phyloP scores from a whole-genome alignment of 768 basidiomycete genomes.

The Boletus insuetus region DNA sequence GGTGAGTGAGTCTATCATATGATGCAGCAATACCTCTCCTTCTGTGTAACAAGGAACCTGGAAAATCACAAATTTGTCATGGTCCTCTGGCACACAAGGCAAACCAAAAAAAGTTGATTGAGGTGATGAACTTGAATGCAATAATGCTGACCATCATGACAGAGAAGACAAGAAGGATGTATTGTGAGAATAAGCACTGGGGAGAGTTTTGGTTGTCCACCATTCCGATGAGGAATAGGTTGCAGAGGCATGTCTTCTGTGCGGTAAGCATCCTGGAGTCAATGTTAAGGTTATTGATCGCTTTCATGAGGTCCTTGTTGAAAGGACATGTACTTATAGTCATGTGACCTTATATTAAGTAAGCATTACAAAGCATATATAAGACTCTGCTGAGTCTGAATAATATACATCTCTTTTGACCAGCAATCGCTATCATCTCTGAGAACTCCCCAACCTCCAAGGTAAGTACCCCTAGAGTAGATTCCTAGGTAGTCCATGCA shows the following conservation, averaged over 20 bases:
- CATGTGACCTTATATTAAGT: too few species aligned
- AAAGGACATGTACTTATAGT: too few species aligned
- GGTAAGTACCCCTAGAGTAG: too few species aligned
- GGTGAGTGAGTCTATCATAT: conserved; percentile 91
- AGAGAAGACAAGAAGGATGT: conserved; percentile 87
- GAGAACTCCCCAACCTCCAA: too few species aligned
- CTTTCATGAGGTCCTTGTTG: conserved; percentile 83
- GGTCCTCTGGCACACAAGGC: conserved; percentile 85
- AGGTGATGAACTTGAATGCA: conserved; percentile 91
- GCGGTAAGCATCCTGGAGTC: conserved; percentile 56
- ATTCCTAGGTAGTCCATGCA: too few species aligned
- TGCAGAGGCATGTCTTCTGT: conserved; percentile 88
- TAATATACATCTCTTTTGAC: too few species aligned
- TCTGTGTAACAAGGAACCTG: conserved; percentile 99
- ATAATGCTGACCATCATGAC: conserved; percentile 92
- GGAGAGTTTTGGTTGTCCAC: conserved; percentile 90
- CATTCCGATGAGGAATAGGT: conserved; percentile 86
- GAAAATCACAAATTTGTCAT: conserved; percentile 96
- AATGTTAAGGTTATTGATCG: conserved; percentile 59
- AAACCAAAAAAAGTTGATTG: conserved; percentile 81
- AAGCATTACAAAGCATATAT: too few species aligned
- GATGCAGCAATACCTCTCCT: conserved; percentile 79
- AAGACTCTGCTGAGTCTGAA: too few species aligned
- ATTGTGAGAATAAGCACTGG: conserved; percentile 88
- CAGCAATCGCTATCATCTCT: too few species aligned